Percentiles rank a stretch among this genome's conserved stretches.
Evolutionary conservation across 805 yeast species (phyloP).

Genomic region (Candida suzukii): DNA sequence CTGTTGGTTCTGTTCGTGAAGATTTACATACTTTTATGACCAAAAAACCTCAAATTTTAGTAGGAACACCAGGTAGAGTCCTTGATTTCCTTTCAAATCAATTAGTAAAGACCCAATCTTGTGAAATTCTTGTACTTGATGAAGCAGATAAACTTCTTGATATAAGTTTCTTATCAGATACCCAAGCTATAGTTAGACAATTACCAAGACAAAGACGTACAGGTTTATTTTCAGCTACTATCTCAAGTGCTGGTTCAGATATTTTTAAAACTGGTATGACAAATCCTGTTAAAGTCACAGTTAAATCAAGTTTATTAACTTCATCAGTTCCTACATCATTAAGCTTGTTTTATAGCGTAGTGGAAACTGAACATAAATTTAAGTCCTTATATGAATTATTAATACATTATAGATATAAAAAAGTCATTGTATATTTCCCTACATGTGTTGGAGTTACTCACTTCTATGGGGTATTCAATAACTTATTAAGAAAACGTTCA

Average conservation of each 20-base stretch:
- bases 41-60: constrained; percentile 61
- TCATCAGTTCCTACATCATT: constrained; percentile 56
- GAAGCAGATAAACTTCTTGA: constrained; percentile 92
- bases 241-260: constrained; percentile 70
- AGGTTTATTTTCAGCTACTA: constrained; percentile 91
- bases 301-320: constrained; percentile 40
- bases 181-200: constrained; percentile 54
- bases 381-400: constrained; percentile 50
- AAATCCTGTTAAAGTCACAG: constrained; percentile 85
- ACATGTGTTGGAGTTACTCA: constrained; percentile 81
- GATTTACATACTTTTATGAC: constrained; percentile 57
- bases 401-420: constrained; percentile 51
- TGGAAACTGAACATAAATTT: constrained; percentile 56
- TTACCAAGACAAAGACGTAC: constrained; percentile 91
- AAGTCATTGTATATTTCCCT: constrained; percentile 87
- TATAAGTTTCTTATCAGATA: constrained; percentile 62
- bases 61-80: constrained; percentile 91
- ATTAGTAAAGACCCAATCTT: constrained; percentile 49
- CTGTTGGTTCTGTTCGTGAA: constrained; percentile 55
- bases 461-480: constrained; percentile 53
- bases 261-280: constrained; percentile 86
- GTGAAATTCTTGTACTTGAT: constrained; percentile 76
- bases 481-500: constrained; percentile 26
- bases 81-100: constrained; percentile 62
- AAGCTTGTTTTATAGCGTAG: constrained; percentile 50